phyloP scores from a whole-genome alignment of 805 yeast species.

The Kuraishia floccosa region DNA sequence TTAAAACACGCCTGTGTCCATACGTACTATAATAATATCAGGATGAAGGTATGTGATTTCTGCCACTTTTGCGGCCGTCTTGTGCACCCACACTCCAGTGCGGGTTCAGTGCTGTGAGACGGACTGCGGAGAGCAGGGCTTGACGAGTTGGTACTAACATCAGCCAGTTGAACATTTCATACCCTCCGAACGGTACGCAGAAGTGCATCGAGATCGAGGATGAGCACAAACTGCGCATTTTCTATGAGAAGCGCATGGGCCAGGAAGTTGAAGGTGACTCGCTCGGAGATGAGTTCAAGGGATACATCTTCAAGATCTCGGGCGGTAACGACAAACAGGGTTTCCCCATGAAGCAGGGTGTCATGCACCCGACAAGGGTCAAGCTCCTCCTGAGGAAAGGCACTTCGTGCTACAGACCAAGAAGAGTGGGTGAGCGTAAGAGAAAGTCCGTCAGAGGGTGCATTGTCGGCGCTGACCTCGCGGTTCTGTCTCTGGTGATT shows the following conservation, averaged over 20 bases:
- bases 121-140: no score
- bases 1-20: no score
- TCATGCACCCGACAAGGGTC: slow-evolving; percentile 99
- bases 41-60: no score
- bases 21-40: no score
- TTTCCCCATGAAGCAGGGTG: slow-evolving; percentile 99
- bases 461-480: slow-evolving; percentile 94
- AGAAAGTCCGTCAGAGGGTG: slow-evolving; percentile 99
- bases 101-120: no score
- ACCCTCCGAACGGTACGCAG: slow-evolving; percentile 99
- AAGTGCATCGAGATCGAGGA: slow-evolving; percentile 97
- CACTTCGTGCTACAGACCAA: slow-evolving; percentile 98
- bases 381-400: slow-evolving; percentile 89
- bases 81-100: no score
- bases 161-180: slow-evolving; percentile 97
- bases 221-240: slow-evolving; percentile 96
- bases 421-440: slow-evolving; percentile 99
- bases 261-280: slow-evolving; percentile 99
- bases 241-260: slow-evolving; percentile 99
- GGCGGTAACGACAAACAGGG: slow-evolving; percentile 99
- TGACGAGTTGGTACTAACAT: no score
- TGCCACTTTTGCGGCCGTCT: no score
- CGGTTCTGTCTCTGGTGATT: slow-evolving; percentile 87
- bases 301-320: slow-evolving; percentile 96
- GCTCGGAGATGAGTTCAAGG: slow-evolving; percentile 98